Evolutionary conservation across 495 filamentous ascomycete species (phyloP).

Genomic region (Aspergillus diversus): DNA sequence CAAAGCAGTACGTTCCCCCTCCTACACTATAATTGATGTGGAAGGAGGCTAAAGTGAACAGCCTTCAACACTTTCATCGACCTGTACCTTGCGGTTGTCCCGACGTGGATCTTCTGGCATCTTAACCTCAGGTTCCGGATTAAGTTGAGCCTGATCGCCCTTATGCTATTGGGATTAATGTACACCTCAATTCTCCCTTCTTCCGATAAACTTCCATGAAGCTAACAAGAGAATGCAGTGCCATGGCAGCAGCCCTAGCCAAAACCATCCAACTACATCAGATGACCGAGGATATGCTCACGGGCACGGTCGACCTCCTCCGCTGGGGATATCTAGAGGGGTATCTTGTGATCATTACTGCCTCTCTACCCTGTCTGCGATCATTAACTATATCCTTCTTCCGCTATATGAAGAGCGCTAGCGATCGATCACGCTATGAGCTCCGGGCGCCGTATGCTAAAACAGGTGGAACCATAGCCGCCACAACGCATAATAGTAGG

Average conservation of each 20-base stretch:
- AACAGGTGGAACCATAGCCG: background rate
- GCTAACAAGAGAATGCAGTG: background rate
- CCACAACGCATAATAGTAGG: background rate
- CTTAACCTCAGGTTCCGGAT: slow-evolving; percentile 46
- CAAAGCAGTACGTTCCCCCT: slow-evolving; percentile 37
- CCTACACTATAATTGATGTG: background rate
- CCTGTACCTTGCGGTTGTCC: slow-evolving; percentile 53
- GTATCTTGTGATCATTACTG: slow-evolving; percentile 9
- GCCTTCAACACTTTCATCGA: slow-evolving; percentile 51
- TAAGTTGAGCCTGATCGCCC: slow-evolving; percentile 48
- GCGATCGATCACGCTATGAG: background rate
- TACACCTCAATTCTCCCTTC: slow-evolving; percentile 13
- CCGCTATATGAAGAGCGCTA: background rate
- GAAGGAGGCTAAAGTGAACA: slow-evolving; percentile 11
- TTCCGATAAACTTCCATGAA: background rate
- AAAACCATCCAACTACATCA: slow-evolving; percentile 1
- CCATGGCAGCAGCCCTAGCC: slow-evolving; percentile 9
- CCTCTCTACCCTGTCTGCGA: slow-evolving; percentile 15
- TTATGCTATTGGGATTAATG: slow-evolving; percentile 52
- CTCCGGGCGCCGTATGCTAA: background rate
- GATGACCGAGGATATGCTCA: background rate
- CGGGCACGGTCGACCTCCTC: background rate
- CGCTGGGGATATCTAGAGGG: slow-evolving; percentile 11
- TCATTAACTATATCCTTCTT: slow-evolving; percentile 3
- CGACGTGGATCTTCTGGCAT: slow-evolving; percentile 47